A percentile compares a stretch with the other conserved stretches of the same genome.
Conservation (phyloP, 768 basidiomycete genomes). For the Termitomyces titanicus region DNA sequence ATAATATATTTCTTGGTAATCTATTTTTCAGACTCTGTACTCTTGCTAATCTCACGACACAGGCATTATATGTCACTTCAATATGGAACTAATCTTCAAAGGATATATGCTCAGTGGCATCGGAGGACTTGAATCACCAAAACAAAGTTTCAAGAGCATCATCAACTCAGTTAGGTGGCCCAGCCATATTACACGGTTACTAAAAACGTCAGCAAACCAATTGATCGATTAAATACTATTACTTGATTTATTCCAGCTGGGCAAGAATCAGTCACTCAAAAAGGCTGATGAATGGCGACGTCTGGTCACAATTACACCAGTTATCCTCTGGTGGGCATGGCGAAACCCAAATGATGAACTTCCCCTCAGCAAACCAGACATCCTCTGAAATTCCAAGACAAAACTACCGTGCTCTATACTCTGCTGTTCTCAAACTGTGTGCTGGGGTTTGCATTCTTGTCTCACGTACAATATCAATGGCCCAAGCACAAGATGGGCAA, state of each 20-base stretch:
- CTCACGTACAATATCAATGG: background rate
- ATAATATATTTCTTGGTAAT: no score
- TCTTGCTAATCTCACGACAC: no score
- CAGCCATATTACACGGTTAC: slow-evolving; percentile 24
- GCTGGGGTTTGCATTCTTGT: background rate
- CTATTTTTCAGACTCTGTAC: no score
- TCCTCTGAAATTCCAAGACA: background rate
- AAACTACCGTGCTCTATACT: no score
- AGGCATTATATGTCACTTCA: no score
- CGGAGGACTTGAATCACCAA: slow-evolving; percentile 19
- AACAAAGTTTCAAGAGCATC: slow-evolving; percentile 18
- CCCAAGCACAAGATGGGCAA: no score
- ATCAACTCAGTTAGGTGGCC: slow-evolving; percentile 27
- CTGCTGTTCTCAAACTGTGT: background rate
- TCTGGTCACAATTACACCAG: slow-evolving; percentile 10
- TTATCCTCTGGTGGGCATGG: no score
- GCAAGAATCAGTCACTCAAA: slow-evolving; percentile 31
- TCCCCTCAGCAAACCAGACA: background rate
- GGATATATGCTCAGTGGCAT: no score
- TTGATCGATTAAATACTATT: background rate
- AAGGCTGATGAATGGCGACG: no score
- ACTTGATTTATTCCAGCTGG: slow-evolving; percentile 15
- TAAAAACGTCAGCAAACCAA: slow-evolving; percentile 25
- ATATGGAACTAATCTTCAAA: no score
- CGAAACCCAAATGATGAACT: background rate